Conservation (phyloP, 169 alveolate genomes). For the Plasmodium coatneyi region DNA sequence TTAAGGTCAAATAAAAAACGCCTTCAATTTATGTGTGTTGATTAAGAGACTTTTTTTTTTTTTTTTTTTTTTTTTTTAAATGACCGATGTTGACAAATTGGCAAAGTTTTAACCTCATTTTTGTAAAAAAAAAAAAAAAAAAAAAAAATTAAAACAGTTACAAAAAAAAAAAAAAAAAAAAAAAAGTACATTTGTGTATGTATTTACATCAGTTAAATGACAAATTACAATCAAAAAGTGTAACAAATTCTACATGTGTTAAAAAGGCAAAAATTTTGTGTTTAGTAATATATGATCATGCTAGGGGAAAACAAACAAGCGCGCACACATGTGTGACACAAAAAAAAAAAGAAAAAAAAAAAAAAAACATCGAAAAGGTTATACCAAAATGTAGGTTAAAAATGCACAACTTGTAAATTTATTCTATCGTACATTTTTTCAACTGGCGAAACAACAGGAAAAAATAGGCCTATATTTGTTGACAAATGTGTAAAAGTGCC, state of each 20-base stretch:
- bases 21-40: slow-evolving; percentile 6
- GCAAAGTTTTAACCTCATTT: neutral
- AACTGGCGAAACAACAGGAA: neutral
- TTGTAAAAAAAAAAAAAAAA: neutral
- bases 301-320: neutral
- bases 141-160: neutral
- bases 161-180: neutral
- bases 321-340: slow-evolving; percentile 30
- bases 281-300: neutral
- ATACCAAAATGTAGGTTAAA: slow-evolving; percentile 42
- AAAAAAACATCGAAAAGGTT: slow-evolving; percentile 23
- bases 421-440: slow-evolving; percentile 12
- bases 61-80: neutral
- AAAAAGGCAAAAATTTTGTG: neutral
- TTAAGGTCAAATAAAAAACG: neutral
- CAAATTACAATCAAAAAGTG: neutral
- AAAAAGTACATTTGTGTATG: neutral
- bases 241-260: neutral
- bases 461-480: slow-evolving; percentile 12
- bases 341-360: slow-evolving; percentile 29
- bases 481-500: neutral
- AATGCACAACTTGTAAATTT: slow-evolving; percentile 29
- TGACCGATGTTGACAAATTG: slow-evolving; percentile 4
- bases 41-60: slow-evolving; percentile 13
- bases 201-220: slow-evolving; percentile 1